A percentile compares a stretch with the other conserved stretches of the same genome.
Conservation (phyloP, 805 yeast species). For the Tetrapisispora pingtungensis region DNA sequence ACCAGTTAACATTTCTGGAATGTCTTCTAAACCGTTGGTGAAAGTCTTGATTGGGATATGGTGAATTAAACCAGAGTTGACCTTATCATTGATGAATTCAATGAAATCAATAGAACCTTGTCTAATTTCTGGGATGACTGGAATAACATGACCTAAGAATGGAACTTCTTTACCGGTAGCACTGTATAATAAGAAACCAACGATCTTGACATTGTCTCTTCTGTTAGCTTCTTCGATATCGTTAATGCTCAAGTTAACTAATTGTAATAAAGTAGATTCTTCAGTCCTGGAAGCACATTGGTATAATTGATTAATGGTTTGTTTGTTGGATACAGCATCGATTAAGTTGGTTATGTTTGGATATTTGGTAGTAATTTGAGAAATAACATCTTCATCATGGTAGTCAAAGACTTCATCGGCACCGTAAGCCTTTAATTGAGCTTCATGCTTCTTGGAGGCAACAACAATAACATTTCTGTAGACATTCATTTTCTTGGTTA, state of each 20-base stretch:
- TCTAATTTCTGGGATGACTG: constrained; percentile 21
- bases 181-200: constrained; percentile 31
- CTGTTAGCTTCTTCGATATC: constrained; percentile 26
- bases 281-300: too few relatives aligned
- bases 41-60: constrained; percentile 30
- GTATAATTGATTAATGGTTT: too few relatives aligned
- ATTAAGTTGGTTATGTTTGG: too few relatives aligned
- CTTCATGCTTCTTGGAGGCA: too few relatives aligned
- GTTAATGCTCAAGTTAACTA: constrained; percentile 8
- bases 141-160: constrained; percentile 21
- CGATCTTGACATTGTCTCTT: constrained; percentile 28
- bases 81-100: constrained; percentile 17
- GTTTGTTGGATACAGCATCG: too few relatives aligned
- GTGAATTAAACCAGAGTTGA: constrained; percentile 23
- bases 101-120: constrained; percentile 22
- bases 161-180: constrained; percentile 31
- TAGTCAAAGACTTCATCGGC: too few relatives aligned
- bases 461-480: too few relatives aligned
- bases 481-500: too few relatives aligned
- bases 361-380: too few relatives aligned
- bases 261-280: too few relatives aligned
- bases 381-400: too few relatives aligned
- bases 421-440: too few relatives aligned
- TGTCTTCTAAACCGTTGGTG: constrained; percentile 25
- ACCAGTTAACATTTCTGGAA: constrained; percentile 21